Conservation (phyloP, 768 basidiomycete genomes). For the Boletus reticuloceps region DNA sequence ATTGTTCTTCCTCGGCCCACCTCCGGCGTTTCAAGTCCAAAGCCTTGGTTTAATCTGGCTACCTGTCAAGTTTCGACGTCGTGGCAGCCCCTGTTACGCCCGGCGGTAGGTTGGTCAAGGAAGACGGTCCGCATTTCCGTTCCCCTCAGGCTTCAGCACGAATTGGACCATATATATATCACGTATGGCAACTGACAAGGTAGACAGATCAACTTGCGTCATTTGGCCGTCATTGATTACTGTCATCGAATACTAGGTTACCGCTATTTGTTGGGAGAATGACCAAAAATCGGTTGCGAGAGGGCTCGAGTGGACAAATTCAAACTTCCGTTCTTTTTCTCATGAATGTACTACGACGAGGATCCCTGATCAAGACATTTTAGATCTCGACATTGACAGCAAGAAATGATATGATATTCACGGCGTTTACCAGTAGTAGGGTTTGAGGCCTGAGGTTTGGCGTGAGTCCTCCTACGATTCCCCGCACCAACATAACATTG, state of each 20-base stretch:
- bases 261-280: constrained; percentile 1
- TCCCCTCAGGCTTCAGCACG: neutral
- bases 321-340: too few relatives aligned
- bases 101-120: neutral
- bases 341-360: neutral
- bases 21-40: too few relatives aligned
- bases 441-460: neutral
- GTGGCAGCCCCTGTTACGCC: neutral
- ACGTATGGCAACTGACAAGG: neutral
- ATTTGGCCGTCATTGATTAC: constrained; percentile 1
- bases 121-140: constrained; percentile 1
- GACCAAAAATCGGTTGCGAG: neutral
- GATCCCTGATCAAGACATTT: neutral
- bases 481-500: neutral
- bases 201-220: neutral
- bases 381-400: constrained; percentile 1
- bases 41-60: neutral
- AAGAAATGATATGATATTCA: neutral
- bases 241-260: neutral
- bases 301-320: neutral
- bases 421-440: too few relatives aligned
- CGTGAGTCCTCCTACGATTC: neutral
- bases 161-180: neutral
- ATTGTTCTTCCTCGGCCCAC: neutral
- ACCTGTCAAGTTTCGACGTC: neutral